phyloP scores from a whole-genome alignment of 176 grass and related monocot species.

The Leersia perrieri region DNA sequence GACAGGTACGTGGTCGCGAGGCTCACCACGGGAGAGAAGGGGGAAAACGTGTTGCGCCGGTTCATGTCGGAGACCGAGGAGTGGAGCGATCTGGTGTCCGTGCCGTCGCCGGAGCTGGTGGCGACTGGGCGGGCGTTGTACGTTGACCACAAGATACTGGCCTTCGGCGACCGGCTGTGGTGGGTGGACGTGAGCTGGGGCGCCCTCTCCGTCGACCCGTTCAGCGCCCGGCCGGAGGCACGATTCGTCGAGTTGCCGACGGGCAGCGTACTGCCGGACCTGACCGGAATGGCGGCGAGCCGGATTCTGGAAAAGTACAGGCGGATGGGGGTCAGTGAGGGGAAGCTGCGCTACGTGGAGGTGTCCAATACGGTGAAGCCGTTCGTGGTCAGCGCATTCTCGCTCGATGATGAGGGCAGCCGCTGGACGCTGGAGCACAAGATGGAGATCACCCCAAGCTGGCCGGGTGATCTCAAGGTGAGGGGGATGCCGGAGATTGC shows the following conservation, averaged over 20 bases:
- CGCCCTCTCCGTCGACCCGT: slow-evolving; percentile 28
- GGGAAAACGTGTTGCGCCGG: slow-evolving; percentile 10
- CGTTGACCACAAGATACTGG: slow-evolving; percentile 1
- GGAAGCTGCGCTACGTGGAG: slow-evolving; percentile 31
- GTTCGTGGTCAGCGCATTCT: slow-evolving; percentile 13
- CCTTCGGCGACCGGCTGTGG: slow-evolving; percentile 28
- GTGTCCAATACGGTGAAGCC: slow-evolving; percentile 25
- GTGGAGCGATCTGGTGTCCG: slow-evolving; percentile 12
- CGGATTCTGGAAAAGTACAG: neutral
- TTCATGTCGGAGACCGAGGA: slow-evolving; percentile 28
- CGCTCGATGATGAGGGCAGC: neutral
- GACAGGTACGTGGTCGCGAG: slow-evolving; percentile 29
- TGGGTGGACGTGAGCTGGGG: slow-evolving; percentile 32
- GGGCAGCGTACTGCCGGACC: slow-evolving; percentile 21
- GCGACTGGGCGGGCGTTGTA: neutral
- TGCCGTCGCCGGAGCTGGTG: neutral
- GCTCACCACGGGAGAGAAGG: neutral
- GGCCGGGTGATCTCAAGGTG: neutral
- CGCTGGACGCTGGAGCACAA: slow-evolving; percentile 30
- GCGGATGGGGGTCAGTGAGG: slow-evolving; percentile 29
- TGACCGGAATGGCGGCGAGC: neutral
- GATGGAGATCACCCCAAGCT: neutral
- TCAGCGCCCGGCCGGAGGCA: slow-evolving; percentile 23
- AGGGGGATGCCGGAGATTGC: neutral
- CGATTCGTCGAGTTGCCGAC: slow-evolving; percentile 20